These are phyloP conservation scores for Solioccasus polychromus DNA, from an alignment of 768 basidiomycete species.

Conservation along the genomic window DNA sequence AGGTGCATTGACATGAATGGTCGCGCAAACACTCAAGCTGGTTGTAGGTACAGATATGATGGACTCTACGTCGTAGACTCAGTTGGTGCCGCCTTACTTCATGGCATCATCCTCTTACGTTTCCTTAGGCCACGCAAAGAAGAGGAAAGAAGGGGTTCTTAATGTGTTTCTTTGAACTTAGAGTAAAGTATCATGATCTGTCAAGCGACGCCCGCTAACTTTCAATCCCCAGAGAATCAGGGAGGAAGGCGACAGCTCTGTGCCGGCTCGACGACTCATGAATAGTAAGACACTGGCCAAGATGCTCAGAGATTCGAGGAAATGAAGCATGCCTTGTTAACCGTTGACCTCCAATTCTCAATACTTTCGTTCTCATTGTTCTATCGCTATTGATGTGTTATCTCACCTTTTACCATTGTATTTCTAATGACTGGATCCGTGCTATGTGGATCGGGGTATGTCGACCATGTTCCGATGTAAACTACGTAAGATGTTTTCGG, in stretches of 20 bases:
- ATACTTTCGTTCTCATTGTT: conserved; percentile 2
- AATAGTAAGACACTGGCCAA: not conserved
- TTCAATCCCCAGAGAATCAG: conserved; percentile 17
- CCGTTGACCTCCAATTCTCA: not conserved
- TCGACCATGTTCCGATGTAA: conserved; percentile 13
- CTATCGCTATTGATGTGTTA: conserved; percentile 10
- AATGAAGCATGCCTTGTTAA: not conserved
- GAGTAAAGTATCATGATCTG: conserved; percentile 10
- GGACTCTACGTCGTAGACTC: conserved; percentile 29
- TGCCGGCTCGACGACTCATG: conserved; percentile 26
- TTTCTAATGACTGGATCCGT: conserved; percentile 1
- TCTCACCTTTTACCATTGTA: not conserved
- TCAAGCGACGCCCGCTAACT: not conserved
- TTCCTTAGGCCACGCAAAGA: conserved; percentile 14
- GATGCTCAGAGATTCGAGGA: conserved; percentile 7
- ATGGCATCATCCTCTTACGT: conserved; percentile 1
- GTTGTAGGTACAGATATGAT: conserved; percentile 31
- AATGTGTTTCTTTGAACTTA: conserved; percentile 32
- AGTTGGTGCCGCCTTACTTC: conserved; percentile 11
- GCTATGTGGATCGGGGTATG: conserved; percentile 10
- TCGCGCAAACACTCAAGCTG: not conserved
- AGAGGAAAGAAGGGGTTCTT: conserved; percentile 17
- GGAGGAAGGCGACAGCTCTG: conserved; percentile 15
- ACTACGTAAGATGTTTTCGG: conserved; percentile 9
- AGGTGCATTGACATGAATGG: not conserved